A percentile compares a stretch with the other conserved stretches of the same genome.
Evolutionary conservation across 495 filamentous ascomycete species (phyloP).

Genomic region (Aspergillus sclerotiicarbonarius): DNA sequence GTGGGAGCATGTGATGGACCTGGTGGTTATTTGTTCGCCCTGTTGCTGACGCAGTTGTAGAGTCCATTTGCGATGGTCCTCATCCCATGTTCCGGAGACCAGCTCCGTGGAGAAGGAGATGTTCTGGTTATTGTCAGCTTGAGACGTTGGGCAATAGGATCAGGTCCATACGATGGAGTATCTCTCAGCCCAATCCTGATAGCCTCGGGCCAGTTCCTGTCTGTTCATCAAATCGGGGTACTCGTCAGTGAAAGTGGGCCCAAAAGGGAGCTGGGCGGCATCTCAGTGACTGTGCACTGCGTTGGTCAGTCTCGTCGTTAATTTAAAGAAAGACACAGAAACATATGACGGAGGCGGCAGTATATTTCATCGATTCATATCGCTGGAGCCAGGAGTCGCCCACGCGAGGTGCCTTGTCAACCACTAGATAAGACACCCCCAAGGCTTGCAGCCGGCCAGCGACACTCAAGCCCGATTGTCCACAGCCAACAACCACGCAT

Average conservation of each 20-base stretch:
- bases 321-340: too few species aligned
- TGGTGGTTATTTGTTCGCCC: background rate
- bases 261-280: background rate
- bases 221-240: background rate
- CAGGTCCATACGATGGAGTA: background rate
- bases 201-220: background rate
- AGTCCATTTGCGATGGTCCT: background rate
- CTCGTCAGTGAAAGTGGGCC: background rate
- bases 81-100: background rate
- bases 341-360: background rate
- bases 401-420: slow-evolving; percentile 26
- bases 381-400: slow-evolving; percentile 31
- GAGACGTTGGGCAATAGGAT: background rate
- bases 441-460: slow-evolving; percentile 33
- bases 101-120: background rate
- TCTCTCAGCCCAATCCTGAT: background rate
- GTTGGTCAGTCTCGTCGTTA: background rate
- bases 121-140: background rate
- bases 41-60: background rate
- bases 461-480: slow-evolving; percentile 29
- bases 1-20: background rate
- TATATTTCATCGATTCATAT: slow-evolving; percentile 26
- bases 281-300: background rate
- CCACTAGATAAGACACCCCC: slow-evolving; percentile 22
- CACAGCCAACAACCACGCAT: slow-evolving; percentile 29